phyloP scores from a whole-genome alignment of 2,329 filamentous ascomycete genomes.

The Ustulina deusta region DNA sequence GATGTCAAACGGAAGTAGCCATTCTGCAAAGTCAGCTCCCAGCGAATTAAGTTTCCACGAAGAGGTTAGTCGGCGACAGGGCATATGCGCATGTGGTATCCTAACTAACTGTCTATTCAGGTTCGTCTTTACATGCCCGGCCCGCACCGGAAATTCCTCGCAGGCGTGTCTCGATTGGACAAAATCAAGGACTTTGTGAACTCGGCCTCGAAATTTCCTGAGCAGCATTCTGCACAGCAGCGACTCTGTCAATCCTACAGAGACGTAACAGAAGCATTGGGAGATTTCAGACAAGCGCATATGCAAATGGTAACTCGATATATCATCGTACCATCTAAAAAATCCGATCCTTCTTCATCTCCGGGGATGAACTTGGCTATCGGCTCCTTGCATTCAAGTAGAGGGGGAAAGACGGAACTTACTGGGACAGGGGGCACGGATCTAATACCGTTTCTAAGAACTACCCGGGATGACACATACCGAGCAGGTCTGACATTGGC shows the following conservation, averaged over 20 bases:
- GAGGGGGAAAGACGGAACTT: slow-evolving; percentile 59
- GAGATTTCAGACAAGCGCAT: slow-evolving; percentile 83
- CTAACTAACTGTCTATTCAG: slow-evolving; percentile 7
- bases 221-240: slow-evolving; percentile 62
- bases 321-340: slow-evolving; percentile 80
- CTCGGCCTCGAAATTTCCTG: slow-evolving; percentile 49
- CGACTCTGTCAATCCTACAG: slow-evolving; percentile 68
- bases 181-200: slow-evolving; percentile 79
- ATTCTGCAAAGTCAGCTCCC: slow-evolving; percentile 26
- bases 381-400: slow-evolving; percentile 53
- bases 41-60: slow-evolving; percentile 59
- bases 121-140: slow-evolving; percentile 91
- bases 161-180: slow-evolving; percentile 74
- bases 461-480: slow-evolving; percentile 85
- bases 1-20: slow-evolving; percentile 21
- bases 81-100: neutral
- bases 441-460: slow-evolving; percentile 89
- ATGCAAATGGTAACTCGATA: slow-evolving; percentile 91
- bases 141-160: slow-evolving; percentile 81
- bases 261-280: slow-evolving; percentile 79
- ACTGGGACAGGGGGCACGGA: slow-evolving; percentile 90
- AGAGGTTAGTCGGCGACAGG: slow-evolving; percentile 61
- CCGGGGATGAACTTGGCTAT: slow-evolving; percentile 59
- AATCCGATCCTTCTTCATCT: slow-evolving; percentile 45
- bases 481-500: slow-evolving; percentile 22